These are phyloP conservation scores for Inosperma sp. DNA, from an alignment of 768 basidiomycete species.

Conservation along the genomic window DNA sequence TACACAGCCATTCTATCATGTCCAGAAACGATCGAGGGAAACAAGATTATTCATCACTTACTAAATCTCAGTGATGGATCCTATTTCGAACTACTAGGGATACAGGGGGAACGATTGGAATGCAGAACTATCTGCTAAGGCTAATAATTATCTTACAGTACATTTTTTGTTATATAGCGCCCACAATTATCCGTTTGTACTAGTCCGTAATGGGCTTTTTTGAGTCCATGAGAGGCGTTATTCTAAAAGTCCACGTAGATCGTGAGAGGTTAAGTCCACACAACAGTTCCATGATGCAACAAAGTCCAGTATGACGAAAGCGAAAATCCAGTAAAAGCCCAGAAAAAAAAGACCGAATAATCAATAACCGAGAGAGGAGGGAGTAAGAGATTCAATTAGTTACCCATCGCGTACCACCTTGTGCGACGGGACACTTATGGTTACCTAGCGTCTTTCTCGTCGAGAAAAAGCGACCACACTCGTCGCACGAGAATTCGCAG, in stretches of 20 bases:
- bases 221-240: slow-evolving; percentile 4
- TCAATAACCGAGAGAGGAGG: slow-evolving; percentile 5
- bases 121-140: no score
- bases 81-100: no score
- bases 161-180: no score
- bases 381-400: slow-evolving; percentile 22
- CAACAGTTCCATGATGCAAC: neutral
- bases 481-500: slow-evolving; percentile 50
- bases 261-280: slow-evolving; percentile 3
- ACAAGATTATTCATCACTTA: no score
- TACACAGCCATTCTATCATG: no score
- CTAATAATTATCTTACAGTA: slow-evolving; percentile 3
- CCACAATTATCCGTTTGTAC: no score
- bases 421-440: slow-evolving; percentile 52
- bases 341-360: slow-evolving; percentile 10
- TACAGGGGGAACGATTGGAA: no score
- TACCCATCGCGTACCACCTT: slow-evolving; percentile 47
- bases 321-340: slow-evolving; percentile 8
- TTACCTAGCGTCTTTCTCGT: slow-evolving; percentile 48
- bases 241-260: slow-evolving; percentile 2
- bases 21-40: no score
- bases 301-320: slow-evolving; percentile 1
- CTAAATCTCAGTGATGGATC: no score
- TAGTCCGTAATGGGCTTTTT: no score
- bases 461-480: slow-evolving; percentile 52